Evolutionary conservation across 1,139 yeast genomes (phyloP), one percentile per base, ranked within the genome.

Genomic region (Candida glucosophila): DNA sequence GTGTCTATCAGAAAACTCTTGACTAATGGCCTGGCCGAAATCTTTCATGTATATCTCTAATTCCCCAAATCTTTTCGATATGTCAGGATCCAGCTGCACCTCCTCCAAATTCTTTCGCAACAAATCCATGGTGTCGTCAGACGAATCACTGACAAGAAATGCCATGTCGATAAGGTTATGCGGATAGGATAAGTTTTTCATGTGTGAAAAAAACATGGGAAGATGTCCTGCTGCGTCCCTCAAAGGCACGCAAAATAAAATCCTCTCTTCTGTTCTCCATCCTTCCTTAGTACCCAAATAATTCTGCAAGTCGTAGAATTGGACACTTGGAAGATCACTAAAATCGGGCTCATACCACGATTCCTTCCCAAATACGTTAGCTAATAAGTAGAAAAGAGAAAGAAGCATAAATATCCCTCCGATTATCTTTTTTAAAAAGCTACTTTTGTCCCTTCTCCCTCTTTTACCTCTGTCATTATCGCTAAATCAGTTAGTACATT

Each of bases 161-260:
- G 77, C 76, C 36, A 72, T 52, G 41, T 72, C 78, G 23, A 72
- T 68, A 34, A 71, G 49, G 36, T 64, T 49, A 42, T 72, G 77
- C 7, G 77, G 77, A 39, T 71, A 72, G 3, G 76, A 66, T 45
- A 72, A 54, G 45, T 71, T 71, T 34, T 46, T 53, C 73, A 72
- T 62, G 40, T 70, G 76, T 15, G 66, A 58, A 37, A 72, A 72
- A 39, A 71, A 71, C 78, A 71, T 72, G 17, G 77, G 77, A 40
- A 72, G 55, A 43, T 71, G 77, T n/a, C 69, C 63, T 4, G 75
- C 70, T 2, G 78, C 78, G 43, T 72, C 77, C 51, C 78, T 52
- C 36, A 72, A 53, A 1, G 78, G 78, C 5, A 72, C 77, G 37
- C 76, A 68, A 38, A 72, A 68, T 20, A 71, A 43, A 13, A 72